Base-by-base conservation (phyloP, 345 rosid species). In the Citrus inodora region DNA sequence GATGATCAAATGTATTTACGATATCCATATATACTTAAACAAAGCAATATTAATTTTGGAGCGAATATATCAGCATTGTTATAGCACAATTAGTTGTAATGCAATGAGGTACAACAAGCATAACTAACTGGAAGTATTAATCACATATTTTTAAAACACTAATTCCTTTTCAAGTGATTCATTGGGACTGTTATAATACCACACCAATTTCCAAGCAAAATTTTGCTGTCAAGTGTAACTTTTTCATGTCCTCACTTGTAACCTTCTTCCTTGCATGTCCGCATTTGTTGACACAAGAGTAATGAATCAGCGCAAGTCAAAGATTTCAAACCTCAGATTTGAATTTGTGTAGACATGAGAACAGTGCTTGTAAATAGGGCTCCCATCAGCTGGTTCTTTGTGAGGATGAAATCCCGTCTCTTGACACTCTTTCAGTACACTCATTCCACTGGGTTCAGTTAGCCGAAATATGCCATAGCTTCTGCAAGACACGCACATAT, bases 291-390 rank as follows among this genome's bases (percentile, higher is more conserved):
- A 65, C 13, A 9, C 51, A 19, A 9, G 35, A 56, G 40, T 17
- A 38, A 68, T 48, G 53, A 74, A 78, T 87, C 76, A 89, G 55
- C 98, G 97, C 86, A 95, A 82, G 84, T 95, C 98, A 73, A 93
- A 93, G 79, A 93, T 92, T 86, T 95, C 97, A 24, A 95, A 92
- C 86, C 98, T 88, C 64, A 93, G 88, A 89, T 93, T 92, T 14
- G 93, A 89, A 80, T 95, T 95, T 70, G 72, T 92, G 89, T 88
- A 93, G 74, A 95, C 94, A 70, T 95, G 91, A 58, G 89, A 83
- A 85, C 98, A 93, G 75, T 87, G 87, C 79, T 93, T 88, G 25
- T 90, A 93, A 56, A 95, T 76, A 14, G 88, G 90, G 83, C 83
- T 81, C 70, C 98, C 98, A 58, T 89, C 90, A n/a, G 80, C 85